phyloP scores from a whole-genome alignment of 441 rosid genomes.

The Croton setiger region DNA sequence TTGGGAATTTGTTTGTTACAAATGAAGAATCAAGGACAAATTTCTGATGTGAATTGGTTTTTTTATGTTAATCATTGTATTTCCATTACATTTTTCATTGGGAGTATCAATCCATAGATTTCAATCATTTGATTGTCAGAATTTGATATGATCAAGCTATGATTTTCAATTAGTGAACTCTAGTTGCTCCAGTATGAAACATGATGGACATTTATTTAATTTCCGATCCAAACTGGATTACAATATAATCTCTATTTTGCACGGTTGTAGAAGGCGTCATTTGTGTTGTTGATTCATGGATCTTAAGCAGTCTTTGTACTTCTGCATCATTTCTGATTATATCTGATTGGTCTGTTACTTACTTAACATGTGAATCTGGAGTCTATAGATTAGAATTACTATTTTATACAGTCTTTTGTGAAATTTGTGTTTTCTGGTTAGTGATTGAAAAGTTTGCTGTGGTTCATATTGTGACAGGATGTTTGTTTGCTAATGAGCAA shows the following conservation, averaged over 20 bases:
- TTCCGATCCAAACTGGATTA: background rate
- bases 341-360: too few relatives aligned
- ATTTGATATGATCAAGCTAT: background rate
- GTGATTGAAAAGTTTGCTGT: background rate
- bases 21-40: background rate
- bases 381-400: too few relatives aligned
- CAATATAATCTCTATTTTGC: background rate
- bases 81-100: background rate
- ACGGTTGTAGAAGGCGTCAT: too few relatives aligned
- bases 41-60: background rate
- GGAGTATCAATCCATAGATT: background rate
- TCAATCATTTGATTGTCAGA: background rate
- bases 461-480: too few relatives aligned
- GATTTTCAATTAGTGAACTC: slow-evolving; percentile 12
- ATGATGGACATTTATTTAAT: background rate
- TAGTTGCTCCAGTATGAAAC: background rate
- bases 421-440: background rate
- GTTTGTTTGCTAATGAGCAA: background rate
- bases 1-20: background rate
- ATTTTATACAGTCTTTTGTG: background rate
- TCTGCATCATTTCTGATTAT: too few relatives aligned
- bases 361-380: too few relatives aligned
- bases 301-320: too few relatives aligned
- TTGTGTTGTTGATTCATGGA: too few relatives aligned
- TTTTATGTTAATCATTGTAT: slow-evolving; percentile 3